Percentiles rank a stretch among this genome's conserved stretches.
Conservation (phyloP, 345 rosid species). For the Aurinia saxatilis region DNA sequence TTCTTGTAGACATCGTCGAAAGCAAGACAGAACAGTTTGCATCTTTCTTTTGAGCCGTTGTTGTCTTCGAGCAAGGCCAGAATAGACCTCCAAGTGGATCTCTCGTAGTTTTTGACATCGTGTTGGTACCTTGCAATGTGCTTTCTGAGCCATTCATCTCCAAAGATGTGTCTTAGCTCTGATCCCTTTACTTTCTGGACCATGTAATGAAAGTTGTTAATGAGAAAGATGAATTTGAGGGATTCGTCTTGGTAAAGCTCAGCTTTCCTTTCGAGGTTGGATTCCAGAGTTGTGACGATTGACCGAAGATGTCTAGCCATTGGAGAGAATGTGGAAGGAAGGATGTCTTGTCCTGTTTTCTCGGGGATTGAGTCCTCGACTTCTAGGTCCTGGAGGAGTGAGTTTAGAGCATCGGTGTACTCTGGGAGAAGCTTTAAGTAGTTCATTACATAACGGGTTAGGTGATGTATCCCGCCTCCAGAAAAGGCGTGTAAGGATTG, state of each 20-base stretch:
- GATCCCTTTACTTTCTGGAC: constrained; percentile 67
- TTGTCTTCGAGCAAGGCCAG: constrained; percentile 42
- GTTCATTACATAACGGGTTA: constrained; percentile 77
- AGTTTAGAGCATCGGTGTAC: constrained; percentile 43
- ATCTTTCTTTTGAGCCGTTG: constrained; percentile 42
- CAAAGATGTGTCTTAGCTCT: constrained; percentile 54
- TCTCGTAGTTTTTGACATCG: constrained; percentile 50
- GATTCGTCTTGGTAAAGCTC: constrained; percentile 46
- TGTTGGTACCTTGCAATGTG: constrained; percentile 53
- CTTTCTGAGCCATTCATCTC: constrained; percentile 80
- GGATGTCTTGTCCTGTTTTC: constrained; percentile 24
- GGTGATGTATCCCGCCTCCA: constrained; percentile 55
- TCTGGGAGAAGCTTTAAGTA: constrained; percentile 50
- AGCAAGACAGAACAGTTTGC: constrained; percentile 45
- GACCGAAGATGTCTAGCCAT: constrained; percentile 47
- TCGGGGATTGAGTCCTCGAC: constrained; percentile 29
- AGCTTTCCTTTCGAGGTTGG: constrained; percentile 46
- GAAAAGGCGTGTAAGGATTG: constrained; percentile 37
- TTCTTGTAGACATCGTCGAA: constrained; percentile 62
- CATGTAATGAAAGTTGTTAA: constrained; percentile 72
- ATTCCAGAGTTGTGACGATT: constrained; percentile 41
- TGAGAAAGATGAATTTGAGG: constrained; percentile 44
- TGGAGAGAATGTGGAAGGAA: constrained; percentile 41
- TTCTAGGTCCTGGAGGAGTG: constrained; percentile 39
- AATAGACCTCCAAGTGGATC: constrained; percentile 61